A percentile compares a stretch with the other conserved stretches of the same genome.
These are phyloP conservation scores for Ashbya aceris DNA, from an alignment of 1,139 yeast genomes.

Conservation along the genomic window DNA sequence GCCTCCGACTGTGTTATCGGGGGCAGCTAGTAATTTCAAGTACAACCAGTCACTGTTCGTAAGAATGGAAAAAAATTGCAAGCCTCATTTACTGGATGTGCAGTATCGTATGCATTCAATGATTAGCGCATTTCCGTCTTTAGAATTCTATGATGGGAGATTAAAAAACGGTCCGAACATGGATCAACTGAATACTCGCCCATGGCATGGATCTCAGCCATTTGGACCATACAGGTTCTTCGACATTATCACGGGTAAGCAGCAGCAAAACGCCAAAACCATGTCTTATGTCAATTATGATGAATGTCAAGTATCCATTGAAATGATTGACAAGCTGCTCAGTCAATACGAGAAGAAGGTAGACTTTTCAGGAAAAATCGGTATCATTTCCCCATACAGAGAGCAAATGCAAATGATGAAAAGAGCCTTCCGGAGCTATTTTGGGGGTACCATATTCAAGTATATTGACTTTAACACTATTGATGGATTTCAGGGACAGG, in stretches of 20 bases:
- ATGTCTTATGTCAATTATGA: constrained; percentile 60
- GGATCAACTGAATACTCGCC: constrained; percentile 46
- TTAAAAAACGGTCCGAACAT: constrained; percentile 71
- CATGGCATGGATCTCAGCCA: constrained; percentile 59
- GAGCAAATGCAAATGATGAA: constrained; percentile 65
- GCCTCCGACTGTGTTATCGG: constrained; percentile 97
- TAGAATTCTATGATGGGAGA: constrained; percentile 65
- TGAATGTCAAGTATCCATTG: constrained; percentile 69
- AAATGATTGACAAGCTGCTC: constrained; percentile 52
- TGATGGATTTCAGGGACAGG: constrained; percentile 98
- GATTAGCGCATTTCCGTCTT: constrained; percentile 79
- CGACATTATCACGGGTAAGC: constrained; percentile 57
- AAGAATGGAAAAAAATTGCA: constrained; percentile 70
- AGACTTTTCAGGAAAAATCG: constrained; percentile 64
- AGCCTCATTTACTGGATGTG: constrained; percentile 67
- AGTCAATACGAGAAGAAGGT: constrained; percentile 38
- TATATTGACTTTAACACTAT: constrained; percentile 87
- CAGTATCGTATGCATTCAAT: constrained; percentile 98
- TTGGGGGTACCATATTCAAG: constrained; percentile 53
- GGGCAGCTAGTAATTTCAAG: constrained; percentile 65
- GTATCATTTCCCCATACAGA: constrained; percentile 90
- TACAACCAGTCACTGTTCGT: constrained; percentile 93
- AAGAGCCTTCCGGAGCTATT: constrained; percentile 45
- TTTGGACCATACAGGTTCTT: constrained; percentile 76
- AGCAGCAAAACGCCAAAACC: constrained; percentile 51